Base-by-base conservation (phyloP, 805 yeast species). In the Spathaspora arborariae region DNA sequence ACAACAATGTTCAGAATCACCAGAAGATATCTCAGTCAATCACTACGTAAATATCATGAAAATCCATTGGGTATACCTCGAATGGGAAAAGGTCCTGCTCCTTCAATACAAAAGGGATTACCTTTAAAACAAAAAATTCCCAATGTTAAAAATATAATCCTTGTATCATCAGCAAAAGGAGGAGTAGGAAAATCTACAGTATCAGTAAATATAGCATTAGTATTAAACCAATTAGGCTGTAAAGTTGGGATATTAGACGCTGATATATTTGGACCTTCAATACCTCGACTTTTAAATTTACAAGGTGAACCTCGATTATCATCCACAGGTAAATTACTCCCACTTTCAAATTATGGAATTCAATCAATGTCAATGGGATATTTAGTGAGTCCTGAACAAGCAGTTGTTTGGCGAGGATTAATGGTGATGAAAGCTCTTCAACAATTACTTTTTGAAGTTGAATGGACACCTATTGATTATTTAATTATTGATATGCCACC, bases 341-440 rank as follows among this genome's bases (percentile, higher is more conserved):
- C 96, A 0, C 62, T 87, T 54, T 61, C 72, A 9, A 88, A 86
- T 58, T 86, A 82, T 52, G 96, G 96, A 0, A 59, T 88, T 2
- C 82, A 85, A 53, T 79, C 90, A 5, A 88, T 88, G 96, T 87
- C 95, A 0, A 88, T 88, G 95, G 96, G 96, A 0, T 88, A 83
- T 56, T 67, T 88, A 53, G 77, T 88, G 2, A 63, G 75, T 1
- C 84, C 84, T 7, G 82, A 78, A 41, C 80, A 81, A 24, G 84
- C 90, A 0, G 76, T 88, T 4, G 92, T 84, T 0, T 88, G 96
- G 96, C 70, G 96, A 45, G 96, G 96, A 0, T 64, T 88, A 37
- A 81, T 88, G 81, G 91, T 88, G 18, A 88, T 85, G 80, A 88
- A 88, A 61, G 96, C 95, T 0, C 62, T 88, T 20, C 89, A 88